Percentiles rank a stretch among this genome's conserved stretches.
These are phyloP conservation scores for Neurospora discreta DNA, from an alignment of 495 filamentous ascomycete genomes.

Conservation along the genomic window DNA sequence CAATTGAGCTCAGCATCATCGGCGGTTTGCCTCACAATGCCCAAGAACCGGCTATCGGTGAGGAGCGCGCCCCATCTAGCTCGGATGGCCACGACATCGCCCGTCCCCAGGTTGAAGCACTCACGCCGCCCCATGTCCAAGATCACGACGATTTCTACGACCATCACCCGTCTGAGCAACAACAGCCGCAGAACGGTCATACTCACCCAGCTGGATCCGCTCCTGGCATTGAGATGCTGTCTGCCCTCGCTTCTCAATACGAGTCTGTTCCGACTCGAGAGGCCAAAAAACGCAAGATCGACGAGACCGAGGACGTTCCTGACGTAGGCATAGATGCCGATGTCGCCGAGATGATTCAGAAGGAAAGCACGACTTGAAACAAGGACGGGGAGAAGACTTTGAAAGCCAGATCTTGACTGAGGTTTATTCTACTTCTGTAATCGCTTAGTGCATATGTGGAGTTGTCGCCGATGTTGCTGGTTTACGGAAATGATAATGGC, in stretches of 20 bases:
- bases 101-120: slow-evolving; percentile 69
- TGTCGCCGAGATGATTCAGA: slow-evolving; percentile 66
- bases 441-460: background rate
- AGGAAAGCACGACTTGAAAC: slow-evolving; percentile 22
- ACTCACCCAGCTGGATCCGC: slow-evolving; percentile 16
- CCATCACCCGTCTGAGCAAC: slow-evolving; percentile 3
- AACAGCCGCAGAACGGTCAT: slow-evolving; percentile 17
- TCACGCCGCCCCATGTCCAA: slow-evolving; percentile 57
- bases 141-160: slow-evolving; percentile 17
- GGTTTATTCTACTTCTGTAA: background rate
- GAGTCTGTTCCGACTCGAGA: slow-evolving; percentile 35
- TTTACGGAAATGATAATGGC: background rate
- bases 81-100: slow-evolving; percentile 37
- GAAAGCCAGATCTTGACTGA: background rate
- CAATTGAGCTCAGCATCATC: slow-evolving; percentile 85
- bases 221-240: slow-evolving; percentile 39
- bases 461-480: background rate
- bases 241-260: slow-evolving; percentile 38
- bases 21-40: slow-evolving; percentile 51
- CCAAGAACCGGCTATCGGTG: slow-evolving; percentile 29
- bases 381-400: background rate
- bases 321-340: slow-evolving; percentile 70
- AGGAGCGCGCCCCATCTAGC: slow-evolving; percentile 23
- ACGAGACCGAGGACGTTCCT: slow-evolving; percentile 51
- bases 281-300: slow-evolving; percentile 69